These are phyloP conservation scores for Dactylella cylindrospora DNA, from an alignment of 2,329 filamentous ascomycete genomes.

Conservation along the genomic window DNA sequence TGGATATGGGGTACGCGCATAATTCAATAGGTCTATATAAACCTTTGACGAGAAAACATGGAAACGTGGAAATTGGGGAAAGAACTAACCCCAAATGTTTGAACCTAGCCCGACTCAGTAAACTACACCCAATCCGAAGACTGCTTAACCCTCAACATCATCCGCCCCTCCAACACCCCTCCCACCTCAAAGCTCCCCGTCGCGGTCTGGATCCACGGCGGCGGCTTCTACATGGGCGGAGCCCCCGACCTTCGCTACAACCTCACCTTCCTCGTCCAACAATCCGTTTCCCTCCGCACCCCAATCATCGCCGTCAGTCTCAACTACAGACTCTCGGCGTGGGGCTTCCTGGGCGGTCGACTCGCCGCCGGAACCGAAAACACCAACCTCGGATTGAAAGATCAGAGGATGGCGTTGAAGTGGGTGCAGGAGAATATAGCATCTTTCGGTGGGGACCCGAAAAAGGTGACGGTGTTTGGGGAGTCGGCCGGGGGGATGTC, in stretches of 20 bases:
- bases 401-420: conserved; percentile 62
- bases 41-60: too few relatives aligned
- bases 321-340: conserved; percentile 59
- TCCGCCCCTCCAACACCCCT: conserved; percentile 46
- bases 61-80: neutral
- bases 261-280: conserved; percentile 61
- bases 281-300: conserved; percentile 58
- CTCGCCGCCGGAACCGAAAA: conserved; percentile 54
- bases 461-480: conserved; percentile 66
- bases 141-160: conserved; percentile 51
- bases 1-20: conserved; percentile 49
- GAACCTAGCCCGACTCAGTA: conserved; percentile 38
- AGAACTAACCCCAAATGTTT: conserved; percentile 33
- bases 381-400: conserved; percentile 65
- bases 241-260: conserved; percentile 64
- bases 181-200: conserved; percentile 47
- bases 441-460: conserved; percentile 63
- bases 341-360: conserved; percentile 59
- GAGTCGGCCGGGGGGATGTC: conserved; percentile 60
- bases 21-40: conserved; percentile 38
- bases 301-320: conserved; percentile 60
- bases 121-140: conserved; percentile 46
- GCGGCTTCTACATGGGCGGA: conserved; percentile 59
- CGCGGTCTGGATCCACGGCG: conserved; percentile 53
- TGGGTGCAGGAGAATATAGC: conserved; percentile 65